These are phyloP conservation scores for Nigrospora osmanthi DNA, from an alignment of 2,329 filamentous ascomycete species.

Conservation along the genomic window DNA sequence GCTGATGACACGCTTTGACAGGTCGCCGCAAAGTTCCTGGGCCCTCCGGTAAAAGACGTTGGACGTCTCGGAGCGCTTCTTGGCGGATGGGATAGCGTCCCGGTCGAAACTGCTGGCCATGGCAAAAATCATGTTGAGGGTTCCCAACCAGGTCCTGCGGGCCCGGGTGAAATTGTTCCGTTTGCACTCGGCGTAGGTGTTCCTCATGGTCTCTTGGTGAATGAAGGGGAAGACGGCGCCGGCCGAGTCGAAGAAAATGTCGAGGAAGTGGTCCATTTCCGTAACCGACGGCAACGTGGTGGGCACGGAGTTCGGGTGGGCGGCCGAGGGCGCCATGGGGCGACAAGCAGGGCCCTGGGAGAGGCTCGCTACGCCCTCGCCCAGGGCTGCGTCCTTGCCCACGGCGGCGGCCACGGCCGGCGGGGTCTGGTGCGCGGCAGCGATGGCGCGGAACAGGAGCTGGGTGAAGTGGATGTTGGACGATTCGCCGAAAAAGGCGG, in stretches of 20 bases:
- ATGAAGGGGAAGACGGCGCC: conserved; percentile 1
- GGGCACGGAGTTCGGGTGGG: not conserved
- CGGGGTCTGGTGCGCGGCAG: not conserved
- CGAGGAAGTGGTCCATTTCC: not conserved
- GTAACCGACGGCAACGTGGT: not conserved
- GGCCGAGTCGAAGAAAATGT: not conserved
- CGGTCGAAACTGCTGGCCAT: conserved; percentile 1
- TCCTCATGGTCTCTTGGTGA: not conserved
- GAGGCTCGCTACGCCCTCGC: not conserved
- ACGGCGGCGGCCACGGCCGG: not conserved
- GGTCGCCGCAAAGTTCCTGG: conserved; percentile 1
- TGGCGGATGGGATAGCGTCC: not conserved
- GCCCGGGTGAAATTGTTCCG: not conserved
- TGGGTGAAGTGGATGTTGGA: conserved; percentile 2
- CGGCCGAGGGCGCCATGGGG: not conserved
- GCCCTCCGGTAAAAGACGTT: not conserved
- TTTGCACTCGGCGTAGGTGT: not conserved
- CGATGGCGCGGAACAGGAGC: not conserved
- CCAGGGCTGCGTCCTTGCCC: not conserved
- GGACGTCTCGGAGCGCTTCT: not conserved
- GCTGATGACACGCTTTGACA: conserved; percentile 1
- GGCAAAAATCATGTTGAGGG: not conserved
- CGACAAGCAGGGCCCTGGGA: not conserved
- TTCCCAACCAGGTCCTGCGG: not conserved
- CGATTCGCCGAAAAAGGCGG: conserved; percentile 1